Conservation (phyloP, 1,139 yeast genomes). For the Pneumocystis oryctolagi region DNA sequence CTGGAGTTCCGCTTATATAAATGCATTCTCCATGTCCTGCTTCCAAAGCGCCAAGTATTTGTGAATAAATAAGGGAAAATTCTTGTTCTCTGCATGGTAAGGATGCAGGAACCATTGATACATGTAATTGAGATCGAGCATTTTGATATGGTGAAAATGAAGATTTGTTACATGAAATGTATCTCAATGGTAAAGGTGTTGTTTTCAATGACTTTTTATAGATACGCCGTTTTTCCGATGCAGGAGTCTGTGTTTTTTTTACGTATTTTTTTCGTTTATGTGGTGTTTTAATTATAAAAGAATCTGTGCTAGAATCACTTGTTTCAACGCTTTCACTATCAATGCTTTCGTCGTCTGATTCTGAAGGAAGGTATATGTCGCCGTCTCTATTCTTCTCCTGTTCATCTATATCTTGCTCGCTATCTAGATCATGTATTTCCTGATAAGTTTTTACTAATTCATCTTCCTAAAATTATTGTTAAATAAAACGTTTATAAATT, state of each 20-base stretch:
- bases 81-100: conserved; percentile 85
- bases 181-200: conserved; percentile 17
- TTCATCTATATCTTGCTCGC: neutral
- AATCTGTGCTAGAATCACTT: neutral
- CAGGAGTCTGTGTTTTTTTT: neutral
- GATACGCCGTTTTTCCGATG: neutral
- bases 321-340: neutral
- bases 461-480: neutral
- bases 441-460: neutral
- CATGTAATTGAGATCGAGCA: conserved; percentile 47
- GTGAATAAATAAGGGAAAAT: conserved; percentile 54
- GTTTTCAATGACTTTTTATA: conserved; percentile 10
- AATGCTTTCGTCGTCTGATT: neutral
- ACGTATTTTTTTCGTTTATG: neutral
- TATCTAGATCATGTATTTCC: neutral
- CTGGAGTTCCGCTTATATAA: conserved; percentile 93
- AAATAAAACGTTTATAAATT: neutral
- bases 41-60: conserved; percentile 60
- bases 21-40: conserved; percentile 68
- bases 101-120: conserved; percentile 45
- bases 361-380: neutral
- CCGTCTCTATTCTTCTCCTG: neutral
- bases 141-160: conserved; percentile 30
- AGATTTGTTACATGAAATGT: conserved; percentile 5
- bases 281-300: neutral